These are phyloP conservation scores for Saccharomycopsis babjevae DNA, from an alignment of 805 yeast species.

Conservation along the genomic window DNA sequence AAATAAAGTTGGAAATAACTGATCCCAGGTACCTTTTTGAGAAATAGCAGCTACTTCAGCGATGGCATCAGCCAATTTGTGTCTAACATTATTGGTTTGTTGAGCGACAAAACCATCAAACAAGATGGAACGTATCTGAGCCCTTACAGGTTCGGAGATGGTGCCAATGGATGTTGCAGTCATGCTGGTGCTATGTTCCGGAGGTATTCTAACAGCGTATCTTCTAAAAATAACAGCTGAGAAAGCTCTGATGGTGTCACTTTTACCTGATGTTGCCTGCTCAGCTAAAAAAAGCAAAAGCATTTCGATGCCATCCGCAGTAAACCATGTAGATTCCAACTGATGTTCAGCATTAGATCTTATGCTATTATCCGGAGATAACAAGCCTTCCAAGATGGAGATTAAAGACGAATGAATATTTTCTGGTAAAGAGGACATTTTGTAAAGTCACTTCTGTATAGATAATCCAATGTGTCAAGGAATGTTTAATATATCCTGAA, in stretches of 20 bases:
- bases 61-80: constrained; percentile 87
- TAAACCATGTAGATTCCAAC: constrained; percentile 70
- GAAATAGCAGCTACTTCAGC: constrained; percentile 71
- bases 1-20: constrained; percentile 62
- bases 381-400: constrained; percentile 53
- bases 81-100: constrained; percentile 71
- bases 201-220: constrained; percentile 72
- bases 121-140: constrained; percentile 53
- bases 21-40: constrained; percentile 59
- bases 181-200: constrained; percentile 50
- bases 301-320: constrained; percentile 52
- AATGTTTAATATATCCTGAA: too few species aligned
- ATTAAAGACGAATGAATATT: constrained; percentile 47
- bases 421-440: constrained; percentile 42
- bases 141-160: constrained; percentile 45
- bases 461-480: too few species aligned
- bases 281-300: constrained; percentile 72
- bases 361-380: constrained; percentile 65
- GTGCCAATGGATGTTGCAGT: constrained; percentile 66
- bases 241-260: constrained; percentile 53
- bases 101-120: constrained; percentile 63
- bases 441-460: neutral
- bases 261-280: constrained; percentile 57
- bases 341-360: constrained; percentile 73
- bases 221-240: constrained; percentile 87